Conservation (phyloP, 768 basidiomycete species). For the Russula vinacea region DNA sequence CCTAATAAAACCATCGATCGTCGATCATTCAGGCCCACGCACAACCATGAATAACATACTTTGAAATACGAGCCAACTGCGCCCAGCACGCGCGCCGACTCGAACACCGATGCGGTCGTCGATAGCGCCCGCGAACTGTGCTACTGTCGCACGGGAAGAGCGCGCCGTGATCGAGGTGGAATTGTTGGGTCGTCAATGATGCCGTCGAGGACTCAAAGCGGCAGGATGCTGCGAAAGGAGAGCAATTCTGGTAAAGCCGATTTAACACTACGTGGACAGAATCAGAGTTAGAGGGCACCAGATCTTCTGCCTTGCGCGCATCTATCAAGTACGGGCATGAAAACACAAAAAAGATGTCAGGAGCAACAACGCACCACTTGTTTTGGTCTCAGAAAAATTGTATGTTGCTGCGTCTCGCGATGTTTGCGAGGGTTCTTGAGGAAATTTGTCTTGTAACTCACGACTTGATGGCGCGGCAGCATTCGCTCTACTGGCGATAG, state of each 20-base stretch:
- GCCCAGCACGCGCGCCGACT: conserved; percentile 89
- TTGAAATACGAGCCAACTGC: conserved; percentile 88
- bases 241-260: too few species aligned
- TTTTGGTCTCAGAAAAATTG: too few species aligned
- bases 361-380: too few species aligned
- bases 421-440: conserved; percentile 29
- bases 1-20: conserved; percentile 45
- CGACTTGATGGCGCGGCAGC: neutral
- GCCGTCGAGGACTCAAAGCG: conserved; percentile 74
- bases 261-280: conserved; percentile 44
- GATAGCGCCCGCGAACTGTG: conserved; percentile 73
- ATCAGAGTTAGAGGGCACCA: neutral
- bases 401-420: too few species aligned
- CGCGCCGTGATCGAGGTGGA: conserved; percentile 59
- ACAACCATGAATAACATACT: conserved; percentile 43
- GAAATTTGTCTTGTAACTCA: conserved; percentile 24
- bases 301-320: conserved; percentile 34
- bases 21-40: neutral
- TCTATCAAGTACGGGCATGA: conserved; percentile 69
- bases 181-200: conserved; percentile 68
- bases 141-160: conserved; percentile 68
- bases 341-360: too few species aligned
- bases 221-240: too few species aligned
- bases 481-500: conserved; percentile 21
- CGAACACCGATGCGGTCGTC: conserved; percentile 90